phyloP scores from a whole-genome alignment of 805 yeast species.

The Candida maesae region DNA sequence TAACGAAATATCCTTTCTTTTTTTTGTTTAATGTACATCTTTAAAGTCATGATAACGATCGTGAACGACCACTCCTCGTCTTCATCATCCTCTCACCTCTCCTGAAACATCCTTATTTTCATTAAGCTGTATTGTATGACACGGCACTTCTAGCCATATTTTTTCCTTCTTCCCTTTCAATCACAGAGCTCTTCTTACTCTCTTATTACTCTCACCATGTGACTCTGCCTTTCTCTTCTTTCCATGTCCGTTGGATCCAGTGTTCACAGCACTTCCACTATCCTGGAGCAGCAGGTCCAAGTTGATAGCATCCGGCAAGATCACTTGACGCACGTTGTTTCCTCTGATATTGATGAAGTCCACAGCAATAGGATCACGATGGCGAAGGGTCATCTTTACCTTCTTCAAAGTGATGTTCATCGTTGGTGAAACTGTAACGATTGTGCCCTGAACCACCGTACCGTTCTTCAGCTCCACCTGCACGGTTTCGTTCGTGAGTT shows the following conservation, averaged over 20 bases:
- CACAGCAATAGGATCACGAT: slow-evolving; percentile 63
- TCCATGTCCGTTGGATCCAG: too few species aligned
- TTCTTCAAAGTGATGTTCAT: slow-evolving; percentile 85
- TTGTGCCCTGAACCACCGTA: slow-evolving; percentile 77
- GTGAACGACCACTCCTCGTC: slow-evolving; percentile 2
- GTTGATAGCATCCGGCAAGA: slow-evolving; percentile 83
- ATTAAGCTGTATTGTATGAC: neutral
- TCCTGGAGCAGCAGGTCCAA: slow-evolving; percentile 60
- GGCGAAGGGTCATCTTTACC: slow-evolving; percentile 71
- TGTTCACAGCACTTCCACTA: slow-evolving; percentile 11
- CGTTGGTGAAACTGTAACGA: slow-evolving; percentile 80
- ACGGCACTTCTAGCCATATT: too few species aligned
- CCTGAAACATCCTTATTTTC: too few species aligned
- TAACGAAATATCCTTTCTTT: too few species aligned
- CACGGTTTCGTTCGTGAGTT: slow-evolving; percentile 78
- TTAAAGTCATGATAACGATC: slow-evolving; percentile 10
- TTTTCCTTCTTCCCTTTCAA: neutral
- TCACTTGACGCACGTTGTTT: slow-evolving; percentile 76
- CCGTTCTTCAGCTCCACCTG: slow-evolving; percentile 93
- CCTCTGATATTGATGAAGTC: slow-evolving; percentile 87
- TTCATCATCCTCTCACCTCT: too few species aligned
- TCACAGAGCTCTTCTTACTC: slow-evolving; percentile 32
- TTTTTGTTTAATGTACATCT: slow-evolving; percentile 17
- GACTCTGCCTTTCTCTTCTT: slow-evolving; percentile 23
- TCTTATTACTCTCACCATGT: slow-evolving; percentile 24